Evolutionary conservation across 345 rosid species (phyloP), one percentile per base, ranked within the genome.

Genomic region (Syzygium oleosum): DNA sequence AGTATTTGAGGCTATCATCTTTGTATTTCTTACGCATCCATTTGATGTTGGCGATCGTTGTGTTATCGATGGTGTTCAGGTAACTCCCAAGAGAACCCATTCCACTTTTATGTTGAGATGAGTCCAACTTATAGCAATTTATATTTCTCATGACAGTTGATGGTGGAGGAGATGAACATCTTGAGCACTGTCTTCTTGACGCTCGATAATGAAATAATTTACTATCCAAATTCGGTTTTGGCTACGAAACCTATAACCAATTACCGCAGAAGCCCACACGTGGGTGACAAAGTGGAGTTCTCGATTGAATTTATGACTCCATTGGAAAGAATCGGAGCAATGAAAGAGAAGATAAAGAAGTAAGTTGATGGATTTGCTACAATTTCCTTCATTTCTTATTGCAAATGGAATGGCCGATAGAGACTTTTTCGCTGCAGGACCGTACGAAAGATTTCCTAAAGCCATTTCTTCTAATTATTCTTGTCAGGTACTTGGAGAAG

Each of bases 41-140:
- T 97, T 95, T 89, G 99, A 97, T 79, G 99, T 97, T 6, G 99
- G 99, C 46, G 99, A 97, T 84, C 98, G 94, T 85, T 96, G 99
- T 84, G 94, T 96, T 52, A 83, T 97, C 73, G 99, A 96, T 87
- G 98, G 97, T 9, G 91, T 90, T 85, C 89, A 90, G 93, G 99
- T 96, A 94, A 88, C 84, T 85, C 43, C 25, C 13, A 5, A 9
- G 1, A 17, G 25, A 34, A 73, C 25, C 80, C 49, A 34, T 19
- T 73, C 80, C 80, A 34, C 25, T 34, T 73, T 73, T 34, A 17
- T 73, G 49, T 2, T 2, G 2, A 73, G 80, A 73, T 19, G 4
- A 68, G 80, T 73, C 80, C 25, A 4, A 34, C 25, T 68, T 17
- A 68, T 0, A 9, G 80, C 13, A 68, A 2, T 34, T 68, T 14